phyloP scores from a whole-genome alignment of 371 early-diverging fungal genomes.

The Mortierella sp. region DNA sequence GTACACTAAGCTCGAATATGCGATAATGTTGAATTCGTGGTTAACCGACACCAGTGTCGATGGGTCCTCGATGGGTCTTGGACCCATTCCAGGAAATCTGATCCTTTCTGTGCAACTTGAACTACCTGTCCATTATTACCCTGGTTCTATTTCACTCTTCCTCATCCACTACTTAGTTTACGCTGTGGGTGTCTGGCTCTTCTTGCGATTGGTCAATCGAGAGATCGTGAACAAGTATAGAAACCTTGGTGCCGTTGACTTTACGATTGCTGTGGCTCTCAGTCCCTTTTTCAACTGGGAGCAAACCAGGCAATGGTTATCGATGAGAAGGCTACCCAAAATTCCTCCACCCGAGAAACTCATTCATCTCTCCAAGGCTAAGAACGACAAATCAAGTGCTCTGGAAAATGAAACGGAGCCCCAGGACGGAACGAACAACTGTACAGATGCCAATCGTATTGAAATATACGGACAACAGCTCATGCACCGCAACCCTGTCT shows the following conservation, averaged over 20 bases:
- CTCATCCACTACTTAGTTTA: neutral
- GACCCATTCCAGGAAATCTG: slow-evolving; percentile 6
- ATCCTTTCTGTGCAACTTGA: slow-evolving; percentile 4
- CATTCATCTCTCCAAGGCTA: neutral
- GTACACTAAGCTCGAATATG: too few relatives aligned
- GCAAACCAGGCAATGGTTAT: neutral
- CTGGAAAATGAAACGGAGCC: neutral
- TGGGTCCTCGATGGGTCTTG: too few relatives aligned
- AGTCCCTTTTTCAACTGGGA: too few relatives aligned
- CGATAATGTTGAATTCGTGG: too few relatives aligned
- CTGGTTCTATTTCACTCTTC: slow-evolving; percentile 1
- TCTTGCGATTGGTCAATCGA: neutral
- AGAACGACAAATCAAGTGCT: neutral
- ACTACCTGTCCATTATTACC: neutral
- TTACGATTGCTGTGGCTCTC: too few relatives aligned
- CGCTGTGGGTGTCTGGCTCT: slow-evolving; percentile 5
- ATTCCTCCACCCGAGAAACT: neutral
- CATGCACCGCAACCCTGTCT: neutral
- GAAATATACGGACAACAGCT: slow-evolving; percentile 1
- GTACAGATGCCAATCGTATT: neutral
- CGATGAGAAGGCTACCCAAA: neutral
- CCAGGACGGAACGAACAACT: neutral
- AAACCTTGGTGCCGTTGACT: too few relatives aligned
- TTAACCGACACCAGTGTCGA: too few relatives aligned
- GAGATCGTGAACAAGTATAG: too few relatives aligned